Percentiles rank a stretch among this genome's conserved stretches.
phyloP scores from a whole-genome alignment of 257 asterid species.

The Solanum tacnaense region DNA sequence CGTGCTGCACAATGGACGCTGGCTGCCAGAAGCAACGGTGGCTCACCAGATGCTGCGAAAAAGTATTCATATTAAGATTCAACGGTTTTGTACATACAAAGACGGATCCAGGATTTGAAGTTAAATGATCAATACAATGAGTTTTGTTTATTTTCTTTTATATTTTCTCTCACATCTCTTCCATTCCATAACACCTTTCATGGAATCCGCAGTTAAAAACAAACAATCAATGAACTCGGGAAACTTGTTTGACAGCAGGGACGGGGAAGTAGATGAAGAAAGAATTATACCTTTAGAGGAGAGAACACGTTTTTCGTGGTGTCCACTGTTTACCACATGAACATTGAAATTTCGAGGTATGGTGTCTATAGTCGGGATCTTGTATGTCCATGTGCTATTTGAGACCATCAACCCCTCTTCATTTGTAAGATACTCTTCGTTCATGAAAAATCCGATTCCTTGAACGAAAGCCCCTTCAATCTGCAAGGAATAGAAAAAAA shows the following conservation, averaged over 20 bases:
- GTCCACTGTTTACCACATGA: constrained; percentile 55
- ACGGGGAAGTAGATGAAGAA: background rate
- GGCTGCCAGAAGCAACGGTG: constrained; percentile 64
- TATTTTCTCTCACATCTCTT: background rate
- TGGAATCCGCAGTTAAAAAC: background rate
- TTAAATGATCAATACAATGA: background rate
- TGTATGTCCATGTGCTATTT: constrained; percentile 71
- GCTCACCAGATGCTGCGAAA: constrained; percentile 78
- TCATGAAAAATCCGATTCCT: constrained; percentile 85
- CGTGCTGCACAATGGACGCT: constrained; percentile 70
- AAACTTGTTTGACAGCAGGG: background rate
- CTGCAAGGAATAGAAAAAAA: constrained; percentile 10
- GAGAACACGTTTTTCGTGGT: constrained; percentile 52
- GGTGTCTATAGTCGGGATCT: constrained; percentile 73
- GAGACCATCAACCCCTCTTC: constrained; percentile 38
- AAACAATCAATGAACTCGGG: background rate
- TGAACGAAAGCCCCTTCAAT: constrained; percentile 86
- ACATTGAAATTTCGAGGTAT: constrained; percentile 56
- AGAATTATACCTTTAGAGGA: constrained; percentile 58
- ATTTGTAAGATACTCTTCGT: constrained; percentile 56
- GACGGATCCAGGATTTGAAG: background rate
- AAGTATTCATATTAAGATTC: background rate
- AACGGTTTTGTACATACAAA: background rate
- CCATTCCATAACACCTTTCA: background rate
- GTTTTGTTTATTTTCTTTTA: background rate